Evolutionary conservation across 805 yeast species (phyloP), one percentile per base, ranked within the genome.

Genomic region (Middelhovenomyces tepae): DNA sequence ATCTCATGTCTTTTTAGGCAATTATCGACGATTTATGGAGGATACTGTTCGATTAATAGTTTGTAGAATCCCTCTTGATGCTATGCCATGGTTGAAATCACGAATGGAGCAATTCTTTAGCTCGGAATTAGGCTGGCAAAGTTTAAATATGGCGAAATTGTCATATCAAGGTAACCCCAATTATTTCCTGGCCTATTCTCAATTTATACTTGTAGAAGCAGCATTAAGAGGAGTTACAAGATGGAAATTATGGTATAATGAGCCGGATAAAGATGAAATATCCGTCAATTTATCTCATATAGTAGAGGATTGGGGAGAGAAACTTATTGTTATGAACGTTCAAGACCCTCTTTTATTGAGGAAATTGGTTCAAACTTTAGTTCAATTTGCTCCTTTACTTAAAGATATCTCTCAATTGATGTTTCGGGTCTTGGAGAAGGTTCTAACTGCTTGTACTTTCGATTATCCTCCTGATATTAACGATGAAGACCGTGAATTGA

Each of bases 221-320:
- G 79, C 93, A 45, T 73, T 91, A 21, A 71, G 94, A 39, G 98
- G 97, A 22, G 78, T 93, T 16, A 77, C 91, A 8, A 72, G 99
- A 51, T 93, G 99, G 98, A 75, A 84, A 47, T 75, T 85, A 11
- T 89, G 96, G 95, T 86, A 84, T 47, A 73, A 75, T 5, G 68
- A 64, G 4, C 68, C 68, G 16, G 68, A 67, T 27, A 67, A 68
- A 36, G 77, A 75, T 32, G 64, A 54, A 73, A 34, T 59, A 75
- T 33, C 64, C 62, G 28, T 67, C 69, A 32, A 61, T 71, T 28
- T 86, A 15, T 31, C 83, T 50, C 69, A 66, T 10, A 64, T 85
- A 31, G 81, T 94, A 31, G 79, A 81, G 42, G 71, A 78, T 46
- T 62, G 66, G 62, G 59, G 64, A 23, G 44, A 47, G 19, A 54